A percentile compares a stretch with the other conserved stretches of the same genome.
Evolutionary conservation across 495 filamentous ascomycete genomes (phyloP).

Genomic region (Beverwykella pulmonaria): DNA sequence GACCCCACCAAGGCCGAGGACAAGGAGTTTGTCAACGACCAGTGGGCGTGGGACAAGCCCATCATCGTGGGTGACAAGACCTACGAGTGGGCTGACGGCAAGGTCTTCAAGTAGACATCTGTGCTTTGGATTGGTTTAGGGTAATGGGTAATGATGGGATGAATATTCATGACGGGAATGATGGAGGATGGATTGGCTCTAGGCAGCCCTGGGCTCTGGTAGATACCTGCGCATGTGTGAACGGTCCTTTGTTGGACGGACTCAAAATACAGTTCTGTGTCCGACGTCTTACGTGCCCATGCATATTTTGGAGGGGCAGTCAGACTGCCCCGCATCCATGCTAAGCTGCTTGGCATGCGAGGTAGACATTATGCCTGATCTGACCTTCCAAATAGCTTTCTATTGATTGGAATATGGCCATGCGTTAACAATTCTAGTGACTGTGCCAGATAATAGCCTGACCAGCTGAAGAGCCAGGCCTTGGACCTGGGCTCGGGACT

Average conservation of each 20-base stretch:
- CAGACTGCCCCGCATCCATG: too few species aligned
- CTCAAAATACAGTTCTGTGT: not conserved
- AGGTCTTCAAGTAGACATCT: slow-evolving; percentile 92
- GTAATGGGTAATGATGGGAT: slow-evolving; percentile 1
- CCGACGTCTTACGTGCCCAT: not conserved
- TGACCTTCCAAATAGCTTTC: too few species aligned
- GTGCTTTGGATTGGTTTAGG: not conserved
- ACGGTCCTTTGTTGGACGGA: too few species aligned
- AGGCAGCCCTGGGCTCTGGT: too few species aligned
- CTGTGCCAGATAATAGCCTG: too few species aligned
- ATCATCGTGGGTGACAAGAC: slow-evolving; percentile 77
- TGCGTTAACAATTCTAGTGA: too few species aligned
- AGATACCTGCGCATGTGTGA: too few species aligned
- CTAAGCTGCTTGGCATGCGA: not conserved
- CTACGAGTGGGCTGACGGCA: slow-evolving; percentile 78
- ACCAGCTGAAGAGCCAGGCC: too few species aligned
- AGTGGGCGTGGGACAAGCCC: slow-evolving; percentile 90
- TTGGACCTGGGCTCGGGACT: too few species aligned
- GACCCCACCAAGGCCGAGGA: slow-evolving; percentile 82
- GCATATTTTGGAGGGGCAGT: not conserved
- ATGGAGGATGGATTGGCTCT: not conserved
- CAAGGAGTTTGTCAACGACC: slow-evolving; percentile 78
- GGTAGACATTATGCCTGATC: too few species aligned
- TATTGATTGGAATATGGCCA: too few species aligned
- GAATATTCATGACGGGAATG: not conserved